These are phyloP conservation scores for Xylariaceae sp. DNA, from an alignment of 2,329 filamentous ascomycete species.

Conservation along the genomic window DNA sequence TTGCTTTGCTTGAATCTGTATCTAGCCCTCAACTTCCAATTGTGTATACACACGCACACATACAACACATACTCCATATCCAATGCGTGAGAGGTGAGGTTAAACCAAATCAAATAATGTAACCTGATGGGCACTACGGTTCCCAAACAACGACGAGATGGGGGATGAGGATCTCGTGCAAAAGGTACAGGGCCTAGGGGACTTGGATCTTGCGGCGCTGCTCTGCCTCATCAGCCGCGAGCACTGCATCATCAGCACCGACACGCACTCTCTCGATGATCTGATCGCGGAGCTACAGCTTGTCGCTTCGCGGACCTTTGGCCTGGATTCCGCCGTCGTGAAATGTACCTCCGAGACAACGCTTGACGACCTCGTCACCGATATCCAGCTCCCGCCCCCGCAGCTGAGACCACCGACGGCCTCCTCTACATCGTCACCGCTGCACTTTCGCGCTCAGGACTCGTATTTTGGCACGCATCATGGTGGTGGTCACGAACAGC, in stretches of 20 bases:
- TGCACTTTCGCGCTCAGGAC: constrained; percentile 31
- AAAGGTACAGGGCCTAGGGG: constrained; percentile 78
- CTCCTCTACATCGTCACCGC: constrained; percentile 33
- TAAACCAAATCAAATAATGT: constrained; percentile 18
- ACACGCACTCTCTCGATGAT: constrained; percentile 64
- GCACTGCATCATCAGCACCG: constrained; percentile 86
- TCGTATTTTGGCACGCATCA: constrained; percentile 22
- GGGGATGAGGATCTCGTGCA: constrained; percentile 66
- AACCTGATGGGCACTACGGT: constrained; percentile 26
- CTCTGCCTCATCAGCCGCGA: constrained; percentile 81
- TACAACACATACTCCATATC: too few species aligned
- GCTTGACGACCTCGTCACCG: constrained; percentile 78
- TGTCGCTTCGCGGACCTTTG: constrained; percentile 74
- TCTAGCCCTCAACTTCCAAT: too few species aligned
- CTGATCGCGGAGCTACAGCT: constrained; percentile 77
- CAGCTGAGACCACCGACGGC: constrained; percentile 33
- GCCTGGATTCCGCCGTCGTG: constrained; percentile 71
- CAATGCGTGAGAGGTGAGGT: too few species aligned
- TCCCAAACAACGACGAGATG: constrained; percentile 50
- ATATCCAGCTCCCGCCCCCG: constrained; percentile 61
- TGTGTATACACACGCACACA: too few species aligned
- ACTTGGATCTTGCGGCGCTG: constrained; percentile 85
- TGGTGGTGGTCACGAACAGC: neutral
- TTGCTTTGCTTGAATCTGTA: too few species aligned
- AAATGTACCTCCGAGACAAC: constrained; percentile 76